Conservation (phyloP, 1,139 yeast genomes). For the Maudiozyma humilis region DNA sequence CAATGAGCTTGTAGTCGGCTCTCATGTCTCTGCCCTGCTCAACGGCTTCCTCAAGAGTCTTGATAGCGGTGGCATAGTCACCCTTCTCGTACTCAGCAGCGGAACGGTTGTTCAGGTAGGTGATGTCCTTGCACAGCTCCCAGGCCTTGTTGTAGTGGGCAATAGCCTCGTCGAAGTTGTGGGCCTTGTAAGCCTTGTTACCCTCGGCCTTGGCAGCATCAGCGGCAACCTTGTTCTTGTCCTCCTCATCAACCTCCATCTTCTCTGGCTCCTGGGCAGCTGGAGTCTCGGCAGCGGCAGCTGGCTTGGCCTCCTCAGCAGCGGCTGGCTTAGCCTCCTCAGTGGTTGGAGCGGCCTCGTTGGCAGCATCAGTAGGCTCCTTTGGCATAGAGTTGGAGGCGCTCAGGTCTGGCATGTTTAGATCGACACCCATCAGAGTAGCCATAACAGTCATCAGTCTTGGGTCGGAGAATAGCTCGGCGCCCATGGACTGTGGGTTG, state of each 20-base stretch:
- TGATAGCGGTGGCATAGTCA: slow-evolving; percentile 75
- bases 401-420: slow-evolving; percentile 38
- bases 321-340: slow-evolving; percentile 7
- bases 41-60: slow-evolving; percentile 73
- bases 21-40: slow-evolving; percentile 84
- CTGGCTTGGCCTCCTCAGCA: slow-evolving; percentile 7
- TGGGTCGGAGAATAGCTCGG: slow-evolving; percentile 65
- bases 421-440: slow-evolving; percentile 74
- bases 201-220: slow-evolving; percentile 80
- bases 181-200: slow-evolving; percentile 75
- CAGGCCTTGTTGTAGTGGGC: slow-evolving; percentile 79
- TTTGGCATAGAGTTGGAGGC: slow-evolving; percentile 24
- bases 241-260: slow-evolving; percentile 33
- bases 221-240: slow-evolving; percentile 46
- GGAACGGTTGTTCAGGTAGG: slow-evolving; percentile 90
- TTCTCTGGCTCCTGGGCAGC: slow-evolving; percentile 26
- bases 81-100: slow-evolving; percentile 98
- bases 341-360: slow-evolving; percentile 3
- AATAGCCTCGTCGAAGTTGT: slow-evolving; percentile 90
- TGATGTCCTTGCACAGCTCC: slow-evolving; percentile 73
- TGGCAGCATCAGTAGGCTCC: slow-evolving; percentile 20
- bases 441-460: slow-evolving; percentile 86
- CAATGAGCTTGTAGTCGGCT: slow-evolving; percentile 85
- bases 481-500: slow-evolving; percentile 65
- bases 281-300: slow-evolving; percentile 19